Evolutionary conservation across 139 green algal species (phyloP), one percentile per base, ranked within the genome.

Genomic region (Dunaliella primolecta): DNA sequence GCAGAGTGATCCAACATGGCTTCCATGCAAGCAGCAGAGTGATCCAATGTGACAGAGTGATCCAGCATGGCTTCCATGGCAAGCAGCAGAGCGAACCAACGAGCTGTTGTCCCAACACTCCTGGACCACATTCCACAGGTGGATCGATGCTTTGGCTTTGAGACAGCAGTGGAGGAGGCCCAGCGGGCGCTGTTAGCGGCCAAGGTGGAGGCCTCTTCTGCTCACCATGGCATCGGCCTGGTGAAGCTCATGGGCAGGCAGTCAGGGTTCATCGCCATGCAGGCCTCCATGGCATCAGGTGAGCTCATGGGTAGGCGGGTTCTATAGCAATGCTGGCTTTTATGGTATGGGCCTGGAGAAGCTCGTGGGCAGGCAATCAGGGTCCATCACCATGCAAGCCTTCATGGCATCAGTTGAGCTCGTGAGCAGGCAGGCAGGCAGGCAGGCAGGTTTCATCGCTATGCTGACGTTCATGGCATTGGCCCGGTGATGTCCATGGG

Each of bases 191-290:
- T 99, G 77, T 87, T 98, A 84, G 95, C 94, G 7, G 97, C 97
- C 2, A 96, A 99, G 84, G 95, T 83, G 38, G 55, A 83, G 93
- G 96, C 97, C 3, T 90, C 84, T 85, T 92, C 84, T 29, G 94
- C 93, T 1, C 86, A 87, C 55, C 86, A 92, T 2, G 97, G 97
- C 81, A 96, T 99, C 35, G 95, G 94, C 32, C 84, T 99, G 70
- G 97, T 99, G 30, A 99, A 99, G 91, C 93, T 99, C 74, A 99
- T 99, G 97, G 97, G 97, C 15, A 89, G 97, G 7, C 92, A 97
- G 84, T 95, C 91, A 25, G 97, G 97, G 82, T 99, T 99, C 93
- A 98, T 99, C 78, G 94, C 97, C 46, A 94, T 99, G 95, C 93
- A 98, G 87, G 94, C 95, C 29, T 98, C 95, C 80, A 94, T 99